A percentile compares a stretch with the other conserved stretches of the same genome.
phyloP scores from a whole-genome alignment of 2,329 filamentous ascomycete species.

The Aspergillus pseudonomiae region DNA sequence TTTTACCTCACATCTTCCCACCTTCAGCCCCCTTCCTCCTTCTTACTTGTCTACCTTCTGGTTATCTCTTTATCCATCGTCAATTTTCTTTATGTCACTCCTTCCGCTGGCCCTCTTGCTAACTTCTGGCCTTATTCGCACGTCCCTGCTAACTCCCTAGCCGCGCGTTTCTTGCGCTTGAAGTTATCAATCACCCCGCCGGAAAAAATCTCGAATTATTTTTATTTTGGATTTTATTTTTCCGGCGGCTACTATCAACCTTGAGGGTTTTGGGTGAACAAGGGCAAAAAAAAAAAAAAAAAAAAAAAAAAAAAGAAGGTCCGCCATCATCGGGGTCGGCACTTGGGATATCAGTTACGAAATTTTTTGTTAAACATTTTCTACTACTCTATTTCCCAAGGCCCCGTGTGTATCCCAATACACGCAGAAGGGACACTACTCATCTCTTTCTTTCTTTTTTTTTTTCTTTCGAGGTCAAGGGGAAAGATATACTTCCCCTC shows the following conservation, averaged over 20 bases:
- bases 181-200: slow-evolving; percentile 18
- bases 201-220: slow-evolving; percentile 15
- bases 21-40: slow-evolving; percentile 20
- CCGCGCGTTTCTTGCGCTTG: slow-evolving; percentile 43
- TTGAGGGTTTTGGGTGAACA: neutral
- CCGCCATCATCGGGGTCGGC: neutral
- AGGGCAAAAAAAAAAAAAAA: neutral
- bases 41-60: slow-evolving; percentile 24
- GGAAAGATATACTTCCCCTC: slow-evolving; percentile 3
- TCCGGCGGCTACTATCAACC: slow-evolving; percentile 2
- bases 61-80: slow-evolving; percentile 35
- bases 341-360: slow-evolving; percentile 3
- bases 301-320: neutral
- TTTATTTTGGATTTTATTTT: slow-evolving; percentile 16
- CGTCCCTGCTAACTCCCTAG: slow-evolving; percentile 44
- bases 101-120: slow-evolving; percentile 23
- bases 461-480: neutral
- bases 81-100: slow-evolving; percentile 47
- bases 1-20: slow-evolving; percentile 43
- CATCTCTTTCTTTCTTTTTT: neutral
- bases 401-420: slow-evolving; percentile 9
- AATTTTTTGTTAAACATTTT: slow-evolving; percentile 6
- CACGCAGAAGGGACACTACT: slow-evolving; percentile 16
- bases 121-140: slow-evolving; percentile 31
- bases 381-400: slow-evolving; percentile 9